A percentile compares a stretch with the other conserved stretches of the same genome.
Evolutionary conservation across 2,329 filamentous ascomycete species (phyloP).

Genomic region (Beauveria sp.): DNA sequence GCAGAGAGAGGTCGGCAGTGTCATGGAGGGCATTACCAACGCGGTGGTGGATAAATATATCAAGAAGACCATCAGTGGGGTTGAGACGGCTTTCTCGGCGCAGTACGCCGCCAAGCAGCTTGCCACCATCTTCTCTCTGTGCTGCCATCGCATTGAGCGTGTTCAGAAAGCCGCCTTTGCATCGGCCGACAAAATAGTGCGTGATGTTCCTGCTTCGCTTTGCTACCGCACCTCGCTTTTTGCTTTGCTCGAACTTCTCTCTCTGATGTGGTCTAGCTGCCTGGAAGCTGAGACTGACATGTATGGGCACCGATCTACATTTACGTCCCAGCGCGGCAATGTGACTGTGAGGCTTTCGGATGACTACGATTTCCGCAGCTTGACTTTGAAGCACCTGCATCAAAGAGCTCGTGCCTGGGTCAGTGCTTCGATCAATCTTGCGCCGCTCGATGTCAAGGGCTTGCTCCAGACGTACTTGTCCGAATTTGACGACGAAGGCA

Average conservation of each 20-base stretch:
- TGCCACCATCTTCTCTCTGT: constrained; percentile 74
- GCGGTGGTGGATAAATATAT: constrained; percentile 75
- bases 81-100: constrained; percentile 74
- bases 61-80: constrained; percentile 62
- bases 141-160: constrained; percentile 87
- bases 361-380: constrained; percentile 74
- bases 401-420: constrained; percentile 76
- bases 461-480: constrained; percentile 93
- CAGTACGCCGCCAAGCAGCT: constrained; percentile 86
- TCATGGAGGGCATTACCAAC: constrained; percentile 57
- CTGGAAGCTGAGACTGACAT: constrained; percentile 90
- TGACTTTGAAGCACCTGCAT: constrained; percentile 71
- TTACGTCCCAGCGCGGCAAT: constrained; percentile 67
- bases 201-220: constrained; percentile 76
- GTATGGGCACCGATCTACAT: constrained; percentile 78
- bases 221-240: constrained; percentile 89
- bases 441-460: constrained; percentile 90
- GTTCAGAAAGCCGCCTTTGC: constrained; percentile 80
- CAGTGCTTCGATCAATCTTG: constrained; percentile 68
- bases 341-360: constrained; percentile 90
- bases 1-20: constrained; percentile 52
- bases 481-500: constrained; percentile 84
- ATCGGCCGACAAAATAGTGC: constrained; percentile 80
- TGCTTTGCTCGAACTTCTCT: constrained; percentile 82
- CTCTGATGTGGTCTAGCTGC: constrained; percentile 92